Evolutionary conservation across 2,329 filamentous ascomycete genomes (phyloP).

Genomic region (Botrytis pseudocinerea): DNA sequence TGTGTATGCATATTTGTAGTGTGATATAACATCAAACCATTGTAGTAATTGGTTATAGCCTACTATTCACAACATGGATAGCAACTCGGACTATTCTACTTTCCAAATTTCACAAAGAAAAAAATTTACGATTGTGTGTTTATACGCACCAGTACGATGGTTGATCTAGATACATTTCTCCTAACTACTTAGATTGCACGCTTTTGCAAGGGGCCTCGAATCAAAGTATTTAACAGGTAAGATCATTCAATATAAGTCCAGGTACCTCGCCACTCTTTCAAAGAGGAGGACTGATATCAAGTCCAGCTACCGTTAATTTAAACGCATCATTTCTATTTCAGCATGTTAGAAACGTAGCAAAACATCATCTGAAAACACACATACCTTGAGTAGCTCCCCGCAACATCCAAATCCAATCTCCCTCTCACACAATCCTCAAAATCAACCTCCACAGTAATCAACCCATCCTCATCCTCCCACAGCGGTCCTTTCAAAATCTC

Average conservation of each 20-base stretch:
- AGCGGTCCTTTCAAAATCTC: not conserved
- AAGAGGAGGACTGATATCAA: not conserved
- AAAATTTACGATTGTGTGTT: not conserved
- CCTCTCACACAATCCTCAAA: slow-evolving; percentile 1
- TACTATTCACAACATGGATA: not conserved
- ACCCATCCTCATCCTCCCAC: not conserved
- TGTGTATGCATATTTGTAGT: not conserved
- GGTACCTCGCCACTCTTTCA: not conserved
- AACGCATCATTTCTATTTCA: not conserved
- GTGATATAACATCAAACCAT: not conserved
- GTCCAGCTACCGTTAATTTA: not conserved
- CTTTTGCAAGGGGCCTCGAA: not conserved
- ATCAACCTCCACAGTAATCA: not conserved
- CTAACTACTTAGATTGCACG: not conserved
- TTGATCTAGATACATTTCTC: not conserved
- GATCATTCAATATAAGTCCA: not conserved
- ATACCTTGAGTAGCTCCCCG: not conserved
- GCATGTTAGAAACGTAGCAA: not conserved
- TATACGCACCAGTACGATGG: not conserved
- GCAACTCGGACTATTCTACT: not conserved
- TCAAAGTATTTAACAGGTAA: not conserved
- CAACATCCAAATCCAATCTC: not conserved
- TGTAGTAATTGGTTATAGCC: not conserved
- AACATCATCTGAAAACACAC: not conserved
- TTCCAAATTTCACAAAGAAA: not conserved